Percentiles rank a stretch among this genome's conserved stretches.
Conservation (phyloP, 2,329 filamentous ascomycete species). For the Aspergillus arachidicola region DNA sequence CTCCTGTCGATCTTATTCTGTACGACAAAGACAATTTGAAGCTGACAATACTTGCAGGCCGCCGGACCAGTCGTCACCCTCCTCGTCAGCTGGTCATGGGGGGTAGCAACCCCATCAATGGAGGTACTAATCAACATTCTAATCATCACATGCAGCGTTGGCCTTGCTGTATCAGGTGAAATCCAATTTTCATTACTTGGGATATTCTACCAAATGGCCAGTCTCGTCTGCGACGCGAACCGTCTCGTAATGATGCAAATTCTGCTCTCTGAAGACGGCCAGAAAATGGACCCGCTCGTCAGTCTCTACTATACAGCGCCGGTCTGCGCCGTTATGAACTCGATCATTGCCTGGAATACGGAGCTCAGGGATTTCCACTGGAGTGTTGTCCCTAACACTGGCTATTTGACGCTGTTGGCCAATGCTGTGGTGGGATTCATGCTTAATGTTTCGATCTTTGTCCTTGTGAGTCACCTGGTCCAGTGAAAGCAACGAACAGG, state of each 20-base stretch:
- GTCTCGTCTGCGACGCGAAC: constrained; percentile 75
- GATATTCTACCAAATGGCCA: constrained; percentile 67
- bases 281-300: constrained; percentile 83
- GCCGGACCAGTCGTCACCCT: constrained; percentile 93
- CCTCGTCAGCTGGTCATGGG: constrained; percentile 79
- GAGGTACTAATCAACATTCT: constrained; percentile 87
- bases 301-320: constrained; percentile 88
- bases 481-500: background rate
- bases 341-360: constrained; percentile 63
- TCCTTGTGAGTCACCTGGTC: constrained; percentile 62
- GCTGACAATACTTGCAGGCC: constrained; percentile 57
- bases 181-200: constrained; percentile 73
- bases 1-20: background rate
- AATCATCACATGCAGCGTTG: constrained; percentile 86
- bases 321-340: constrained; percentile 76
- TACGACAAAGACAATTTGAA: background rate
- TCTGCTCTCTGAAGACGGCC: constrained; percentile 70
- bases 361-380: constrained; percentile 60
- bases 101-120: constrained; percentile 75
- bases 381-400: constrained; percentile 8
- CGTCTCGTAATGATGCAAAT: constrained; percentile 81
- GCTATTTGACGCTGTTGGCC: constrained; percentile 60
- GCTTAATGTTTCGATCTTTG: constrained; percentile 78
- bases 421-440: constrained; percentile 76
- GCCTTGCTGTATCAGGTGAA: constrained; percentile 89